Evolutionary conservation across 305 asterid genomes (phyloP).

Genomic region (Rubia occidens): DNA sequence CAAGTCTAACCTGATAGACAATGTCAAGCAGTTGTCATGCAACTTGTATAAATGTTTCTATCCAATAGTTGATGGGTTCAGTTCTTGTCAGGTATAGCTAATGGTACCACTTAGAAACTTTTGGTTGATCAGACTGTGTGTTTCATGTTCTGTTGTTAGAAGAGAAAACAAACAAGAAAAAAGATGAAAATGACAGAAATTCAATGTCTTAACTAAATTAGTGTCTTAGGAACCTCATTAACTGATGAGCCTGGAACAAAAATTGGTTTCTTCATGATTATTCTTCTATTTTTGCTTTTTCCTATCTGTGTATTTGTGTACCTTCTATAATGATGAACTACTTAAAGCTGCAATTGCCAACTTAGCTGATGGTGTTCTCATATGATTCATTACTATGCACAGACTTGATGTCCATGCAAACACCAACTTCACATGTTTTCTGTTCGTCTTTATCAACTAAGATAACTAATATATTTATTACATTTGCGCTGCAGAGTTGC

Average conservation of each 20-base stretch:
- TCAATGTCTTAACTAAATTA: not conserved
- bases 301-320: not conserved
- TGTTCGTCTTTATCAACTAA: not conserved
- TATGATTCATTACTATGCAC: not conserved
- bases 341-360: not conserved
- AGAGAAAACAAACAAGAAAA: not conserved
- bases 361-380: not conserved
- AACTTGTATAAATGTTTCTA: constrained; percentile 45
- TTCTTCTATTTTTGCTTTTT: not conserved
- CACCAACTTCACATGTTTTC: not conserved
- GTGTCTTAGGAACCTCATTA: not conserved
- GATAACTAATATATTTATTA: constrained; percentile 6
- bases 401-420: constrained; percentile 4
- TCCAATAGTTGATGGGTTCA: constrained; percentile 52
- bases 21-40: constrained; percentile 60
- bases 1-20: constrained; percentile 43
- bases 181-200: not conserved
- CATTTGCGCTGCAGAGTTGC: constrained; percentile 56
- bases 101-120: not conserved
- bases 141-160: not conserved
- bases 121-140: not conserved
- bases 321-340: not conserved
- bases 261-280: not conserved
- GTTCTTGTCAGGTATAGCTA: constrained; percentile 55
- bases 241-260: not conserved